These are phyloP conservation scores for Larix kaempferi DNA, from an alignment of 75 land plant species.

Conservation along the genomic window DNA sequence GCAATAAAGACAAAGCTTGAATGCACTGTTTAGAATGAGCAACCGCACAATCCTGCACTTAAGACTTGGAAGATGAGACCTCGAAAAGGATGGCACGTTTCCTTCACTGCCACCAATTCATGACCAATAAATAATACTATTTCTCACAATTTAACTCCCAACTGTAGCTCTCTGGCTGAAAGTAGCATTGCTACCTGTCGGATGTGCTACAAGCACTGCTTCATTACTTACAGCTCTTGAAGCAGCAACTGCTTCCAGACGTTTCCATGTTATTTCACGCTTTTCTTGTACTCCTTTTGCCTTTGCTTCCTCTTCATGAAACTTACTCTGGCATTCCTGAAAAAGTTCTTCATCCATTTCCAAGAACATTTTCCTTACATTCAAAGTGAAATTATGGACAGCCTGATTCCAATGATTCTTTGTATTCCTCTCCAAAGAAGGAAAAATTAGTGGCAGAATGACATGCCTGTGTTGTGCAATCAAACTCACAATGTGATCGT, in stretches of 20 bases:
- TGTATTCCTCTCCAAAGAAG: slow-evolving; percentile 44
- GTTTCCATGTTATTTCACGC: slow-evolving; percentile 50
- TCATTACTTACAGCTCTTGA: slow-evolving; percentile 31
- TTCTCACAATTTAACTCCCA: neutral
- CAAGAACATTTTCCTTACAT: slow-evolving; percentile 52
- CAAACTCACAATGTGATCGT: slow-evolving; percentile 51
- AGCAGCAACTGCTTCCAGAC: slow-evolving; percentile 41
- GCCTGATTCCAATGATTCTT: slow-evolving; percentile 62
- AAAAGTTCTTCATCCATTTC: slow-evolving; percentile 57
- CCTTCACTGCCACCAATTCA: slow-evolving; percentile 1
- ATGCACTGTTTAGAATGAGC: neutral
- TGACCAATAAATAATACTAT: slow-evolving; percentile 1
- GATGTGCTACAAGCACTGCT: slow-evolving; percentile 35
- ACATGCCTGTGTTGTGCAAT: slow-evolving; percentile 51
- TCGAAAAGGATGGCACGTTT: neutral
- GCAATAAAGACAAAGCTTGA: slow-evolving; percentile 9
- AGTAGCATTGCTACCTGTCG: slow-evolving; percentile 6
- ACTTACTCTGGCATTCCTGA: slow-evolving; percentile 34
- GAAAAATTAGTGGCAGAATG: slow-evolving; percentile 42
- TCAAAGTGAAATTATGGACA: slow-evolving; percentile 46
- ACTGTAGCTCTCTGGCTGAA: slow-evolving; percentile 12
- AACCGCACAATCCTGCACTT: slow-evolving; percentile 4
- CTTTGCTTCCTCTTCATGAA: slow-evolving; percentile 38
- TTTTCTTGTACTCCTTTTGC: slow-evolving; percentile 24
- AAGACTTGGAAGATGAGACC: slow-evolving; percentile 8